Conservation (phyloP, 2,329 filamentous ascomycete species). For the Cladosporium sp. region DNA sequence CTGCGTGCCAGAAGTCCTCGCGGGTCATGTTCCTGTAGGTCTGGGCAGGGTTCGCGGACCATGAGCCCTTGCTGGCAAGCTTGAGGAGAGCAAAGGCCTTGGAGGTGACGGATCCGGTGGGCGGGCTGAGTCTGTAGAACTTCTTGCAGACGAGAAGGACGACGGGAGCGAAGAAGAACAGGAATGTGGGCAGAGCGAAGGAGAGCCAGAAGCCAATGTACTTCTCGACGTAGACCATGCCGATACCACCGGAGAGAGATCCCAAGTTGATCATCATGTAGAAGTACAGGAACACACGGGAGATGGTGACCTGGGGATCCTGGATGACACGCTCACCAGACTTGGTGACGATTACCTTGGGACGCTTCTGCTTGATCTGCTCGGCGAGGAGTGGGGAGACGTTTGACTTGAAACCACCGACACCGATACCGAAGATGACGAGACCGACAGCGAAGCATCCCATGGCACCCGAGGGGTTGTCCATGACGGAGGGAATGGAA, state of each 20-base stretch:
- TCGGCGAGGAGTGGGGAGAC: conserved; percentile 53
- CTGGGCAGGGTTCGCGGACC: conserved; percentile 35
- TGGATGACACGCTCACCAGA: conserved; percentile 44
- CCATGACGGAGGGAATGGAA: conserved; percentile 60
- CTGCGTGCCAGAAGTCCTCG: conserved; percentile 41
- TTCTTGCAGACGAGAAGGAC: conserved; percentile 44
- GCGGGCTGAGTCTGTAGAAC: conserved; percentile 58
- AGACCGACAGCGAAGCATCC: conserved; percentile 62
- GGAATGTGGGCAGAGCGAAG: conserved; percentile 57
- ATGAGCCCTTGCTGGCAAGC: conserved; percentile 52
- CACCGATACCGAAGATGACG: conserved; percentile 67
- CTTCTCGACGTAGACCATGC: conserved; percentile 57
- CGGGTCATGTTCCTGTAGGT: conserved; percentile 55
- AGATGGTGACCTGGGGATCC: conserved; percentile 44
- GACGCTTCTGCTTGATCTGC: conserved; percentile 39
- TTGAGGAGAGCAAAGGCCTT: conserved; percentile 61
- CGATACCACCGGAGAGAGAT: conserved; percentile 55
- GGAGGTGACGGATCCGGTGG: conserved; percentile 67
- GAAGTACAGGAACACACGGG: conserved; percentile 57
- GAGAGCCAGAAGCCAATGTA: conserved; percentile 64
- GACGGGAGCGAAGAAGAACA: conserved; percentile 61
- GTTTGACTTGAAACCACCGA: conserved; percentile 78
- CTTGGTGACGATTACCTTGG: conserved; percentile 36
- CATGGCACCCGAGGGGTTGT: conserved; percentile 52
- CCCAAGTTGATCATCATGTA: conserved; percentile 71